Base-by-base conservation (phyloP, 2,329 filamentous ascomycete species). In the Thelonectria discophora region DNA sequence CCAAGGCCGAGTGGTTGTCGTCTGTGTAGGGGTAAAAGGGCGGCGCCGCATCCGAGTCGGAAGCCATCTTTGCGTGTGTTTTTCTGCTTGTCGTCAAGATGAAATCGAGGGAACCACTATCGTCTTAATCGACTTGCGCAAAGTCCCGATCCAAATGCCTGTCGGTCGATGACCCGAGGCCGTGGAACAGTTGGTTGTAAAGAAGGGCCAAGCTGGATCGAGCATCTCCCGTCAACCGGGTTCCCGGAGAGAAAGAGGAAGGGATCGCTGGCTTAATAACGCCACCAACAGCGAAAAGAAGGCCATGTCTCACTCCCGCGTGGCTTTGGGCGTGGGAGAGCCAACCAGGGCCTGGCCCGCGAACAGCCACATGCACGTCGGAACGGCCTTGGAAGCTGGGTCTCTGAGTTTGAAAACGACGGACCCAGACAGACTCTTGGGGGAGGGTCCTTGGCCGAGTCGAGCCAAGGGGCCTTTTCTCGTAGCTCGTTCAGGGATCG, bases 21-120 rank as follows among this genome's bases (percentile, higher is more conserved):
- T 70, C 45, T 5, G 66, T 64, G 12, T 69, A 47, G 7, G 65
- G 63, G 3, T 71, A 71, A 17, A 66, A 71, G 24, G 68, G 65
- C 59, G 66, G 65, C 32, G 66, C 60, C 45, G 63, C 60, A 24
- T 46, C 48, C 3, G 49, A 50, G 27, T 54, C 46, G 49, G 12
- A 45, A 3, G 55, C 32, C 68, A 70, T 70, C n/a, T 30, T 54
- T n/a, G 12, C 9, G 27, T 27, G 7, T 43, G 39, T 45, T 32
- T 30, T 30, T 30, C 9, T 30, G 27, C 37, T 18, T 27, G 40
- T 24, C 17, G 30, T 50, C 17, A 27, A 46, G 42, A 61, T n/a
- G n/a, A 30, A 21, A 30, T 39, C 40, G 42, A 61, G 20, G n/a
- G 40, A 21, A 39, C 30, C 18, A 43, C 50, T 45, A 47, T 55